A percentile compares a stretch with the other conserved stretches of the same genome.
Conservation (phyloP, 768 basidiomycete genomes). For the Boletus rex-veris region DNA sequence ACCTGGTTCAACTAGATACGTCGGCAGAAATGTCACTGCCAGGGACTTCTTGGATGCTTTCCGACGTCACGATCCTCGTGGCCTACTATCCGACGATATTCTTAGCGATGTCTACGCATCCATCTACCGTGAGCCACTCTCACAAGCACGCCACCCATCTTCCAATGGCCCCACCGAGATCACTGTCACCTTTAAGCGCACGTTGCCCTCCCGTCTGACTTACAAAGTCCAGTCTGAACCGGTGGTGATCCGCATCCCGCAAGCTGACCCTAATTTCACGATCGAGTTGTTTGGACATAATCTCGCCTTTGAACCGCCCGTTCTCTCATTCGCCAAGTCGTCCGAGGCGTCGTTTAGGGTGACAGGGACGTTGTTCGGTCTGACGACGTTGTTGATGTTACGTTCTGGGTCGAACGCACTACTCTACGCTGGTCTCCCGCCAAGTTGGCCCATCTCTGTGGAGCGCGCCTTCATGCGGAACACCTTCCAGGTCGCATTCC, state of each 20-base stretch:
- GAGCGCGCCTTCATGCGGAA: slow-evolving; percentile 96
- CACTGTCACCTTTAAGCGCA: slow-evolving; percentile 65
- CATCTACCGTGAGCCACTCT: slow-evolving; percentile 66
- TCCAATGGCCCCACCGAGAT: slow-evolving; percentile 44
- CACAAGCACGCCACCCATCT: slow-evolving; percentile 58
- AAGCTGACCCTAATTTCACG: slow-evolving; percentile 74
- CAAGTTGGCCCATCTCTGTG: slow-evolving; percentile 72
- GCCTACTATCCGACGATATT: slow-evolving; percentile 68
- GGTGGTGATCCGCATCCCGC: slow-evolving; percentile 81
- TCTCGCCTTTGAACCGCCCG: slow-evolving; percentile 81
- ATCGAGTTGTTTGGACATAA: slow-evolving; percentile 88
- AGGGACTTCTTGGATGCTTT: slow-evolving; percentile 86
- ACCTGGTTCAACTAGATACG: slow-evolving; percentile 51
- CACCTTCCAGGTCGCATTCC: slow-evolving; percentile 90
- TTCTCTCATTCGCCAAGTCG: slow-evolving; percentile 74
- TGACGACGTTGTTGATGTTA: slow-evolving; percentile 79
- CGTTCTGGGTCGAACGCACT: slow-evolving; percentile 82
- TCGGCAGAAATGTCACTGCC: slow-evolving; percentile 57
- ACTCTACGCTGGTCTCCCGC: slow-evolving; percentile 75
- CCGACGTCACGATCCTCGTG: slow-evolving; percentile 68
- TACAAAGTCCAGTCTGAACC: slow-evolving; percentile 87
- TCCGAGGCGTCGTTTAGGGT: slow-evolving; percentile 87
- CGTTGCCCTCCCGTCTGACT: slow-evolving; percentile 74
- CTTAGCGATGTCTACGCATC: slow-evolving; percentile 78
- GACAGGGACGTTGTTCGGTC: slow-evolving; percentile 79